phyloP scores from a whole-genome alignment of 2,329 filamentous ascomycete genomes.

The Penicillium brasilianum region DNA sequence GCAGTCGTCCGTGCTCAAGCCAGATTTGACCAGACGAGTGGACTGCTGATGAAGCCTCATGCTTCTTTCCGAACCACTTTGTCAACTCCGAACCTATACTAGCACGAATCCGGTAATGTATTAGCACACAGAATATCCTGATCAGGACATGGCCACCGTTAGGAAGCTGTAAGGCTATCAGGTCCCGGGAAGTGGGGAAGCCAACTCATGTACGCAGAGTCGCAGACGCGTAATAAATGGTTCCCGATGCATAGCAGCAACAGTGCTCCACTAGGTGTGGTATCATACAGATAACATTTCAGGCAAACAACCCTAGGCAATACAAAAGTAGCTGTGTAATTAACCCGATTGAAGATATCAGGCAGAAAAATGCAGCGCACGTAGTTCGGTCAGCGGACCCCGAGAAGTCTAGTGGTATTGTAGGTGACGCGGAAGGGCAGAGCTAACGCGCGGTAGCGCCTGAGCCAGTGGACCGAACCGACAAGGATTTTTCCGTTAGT shows the following conservation, averaged over 20 bases:
- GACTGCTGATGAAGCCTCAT: background rate
- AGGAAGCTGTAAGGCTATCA: background rate
- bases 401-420: background rate
- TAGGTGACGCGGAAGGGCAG: slow-evolving; percentile 24
- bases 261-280: background rate
- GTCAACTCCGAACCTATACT: background rate
- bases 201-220: background rate
- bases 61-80: background rate
- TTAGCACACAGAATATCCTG: background rate
- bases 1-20: background rate
- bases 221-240: background rate
- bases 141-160: background rate
- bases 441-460: slow-evolving; percentile 24
- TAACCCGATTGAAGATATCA: background rate
- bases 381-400: slow-evolving; percentile 12
- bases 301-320: background rate
- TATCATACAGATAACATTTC: background rate
- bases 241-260: background rate
- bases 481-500: slow-evolving; percentile 6
- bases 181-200: background rate
- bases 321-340: background rate
- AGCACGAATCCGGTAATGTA: background rate
- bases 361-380: slow-evolving; percentile 9
- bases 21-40: background rate
- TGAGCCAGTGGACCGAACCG: slow-evolving; percentile 14